Percentiles rank a stretch among this genome's conserved stretches.
phyloP scores from a whole-genome alignment of 495 filamentous ascomycete genomes.

The Amniculicola lignicola region DNA sequence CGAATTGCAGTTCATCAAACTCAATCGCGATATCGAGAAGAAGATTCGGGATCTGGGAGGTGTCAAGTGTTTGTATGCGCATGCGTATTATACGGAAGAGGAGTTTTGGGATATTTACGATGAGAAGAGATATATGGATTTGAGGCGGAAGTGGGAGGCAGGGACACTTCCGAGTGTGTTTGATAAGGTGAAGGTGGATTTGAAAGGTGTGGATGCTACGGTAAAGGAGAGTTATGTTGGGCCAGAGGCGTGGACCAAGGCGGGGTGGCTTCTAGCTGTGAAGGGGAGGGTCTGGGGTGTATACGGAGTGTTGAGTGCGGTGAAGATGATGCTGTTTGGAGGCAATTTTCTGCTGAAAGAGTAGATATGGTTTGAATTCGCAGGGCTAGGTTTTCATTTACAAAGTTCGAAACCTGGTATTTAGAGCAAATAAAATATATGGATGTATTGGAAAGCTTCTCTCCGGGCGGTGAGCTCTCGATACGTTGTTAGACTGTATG shows the following conservation, averaged over 20 bases:
- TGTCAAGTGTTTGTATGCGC: constrained; percentile 60
- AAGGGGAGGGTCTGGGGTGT: constrained; percentile 12
- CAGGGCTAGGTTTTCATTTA: no score
- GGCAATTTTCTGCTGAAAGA: constrained; percentile 26
- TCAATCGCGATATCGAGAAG: constrained; percentile 65
- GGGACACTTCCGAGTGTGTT: constrained; percentile 52
- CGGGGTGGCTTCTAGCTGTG: background rate
- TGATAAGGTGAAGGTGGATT: constrained; percentile 55
- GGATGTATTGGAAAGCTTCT: no score
- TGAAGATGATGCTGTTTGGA: constrained; percentile 12
- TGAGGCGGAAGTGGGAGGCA: constrained; percentile 53
- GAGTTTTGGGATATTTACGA: constrained; percentile 60
- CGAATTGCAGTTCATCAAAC: constrained; percentile 47
- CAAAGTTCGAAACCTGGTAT: no score
- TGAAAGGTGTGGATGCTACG: constrained; percentile 9
- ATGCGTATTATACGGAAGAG: constrained; percentile 54
- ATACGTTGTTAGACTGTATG: no score
- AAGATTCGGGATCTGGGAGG: constrained; percentile 65
- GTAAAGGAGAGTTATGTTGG: background rate
- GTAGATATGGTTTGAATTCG: no score
- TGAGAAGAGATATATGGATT: constrained; percentile 47
- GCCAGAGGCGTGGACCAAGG: background rate
- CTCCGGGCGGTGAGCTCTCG: no score
- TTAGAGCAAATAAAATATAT: no score
- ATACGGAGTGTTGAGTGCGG: constrained; percentile 24